Evolutionary conservation across 345 rosid genomes (phyloP).

Genomic region (Kandelia obovata): DNA sequence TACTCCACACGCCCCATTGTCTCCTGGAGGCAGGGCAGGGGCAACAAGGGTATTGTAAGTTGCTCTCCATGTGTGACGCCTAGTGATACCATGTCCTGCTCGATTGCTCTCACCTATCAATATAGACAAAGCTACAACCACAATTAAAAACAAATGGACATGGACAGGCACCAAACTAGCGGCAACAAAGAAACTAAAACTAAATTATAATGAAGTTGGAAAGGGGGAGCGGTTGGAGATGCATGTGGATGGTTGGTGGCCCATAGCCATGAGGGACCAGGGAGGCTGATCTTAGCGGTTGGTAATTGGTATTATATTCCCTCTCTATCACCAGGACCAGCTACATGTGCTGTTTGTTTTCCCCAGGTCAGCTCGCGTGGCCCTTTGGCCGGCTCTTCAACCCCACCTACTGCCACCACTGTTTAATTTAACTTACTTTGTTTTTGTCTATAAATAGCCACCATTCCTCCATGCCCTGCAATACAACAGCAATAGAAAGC

Average conservation of each 20-base stretch:
- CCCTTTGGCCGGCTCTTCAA: background rate
- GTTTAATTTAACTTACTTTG: too few species aligned
- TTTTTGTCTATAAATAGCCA: too few species aligned
- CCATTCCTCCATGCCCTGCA: too few species aligned
- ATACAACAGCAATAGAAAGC: background rate
- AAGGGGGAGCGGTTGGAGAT: conserved; percentile 3
- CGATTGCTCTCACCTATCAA: background rate
- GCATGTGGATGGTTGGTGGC: conserved; percentile 13
- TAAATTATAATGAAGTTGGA: background rate
- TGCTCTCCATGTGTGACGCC: background rate
- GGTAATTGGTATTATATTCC: conserved; percentile 1
- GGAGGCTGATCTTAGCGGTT: conserved; percentile 11
- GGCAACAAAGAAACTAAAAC: background rate
- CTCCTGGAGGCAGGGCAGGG: too few species aligned
- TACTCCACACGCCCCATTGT: too few species aligned
- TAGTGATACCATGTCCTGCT: background rate
- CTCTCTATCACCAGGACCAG: background rate
- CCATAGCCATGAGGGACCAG: conserved; percentile 4
- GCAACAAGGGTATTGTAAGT: too few species aligned
- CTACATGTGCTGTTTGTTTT: conserved; percentile 22
- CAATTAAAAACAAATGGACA: background rate
- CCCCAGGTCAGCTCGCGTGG: conserved; percentile 1
- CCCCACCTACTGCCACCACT: too few species aligned
- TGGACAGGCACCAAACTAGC: background rate
- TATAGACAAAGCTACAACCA: background rate